These are phyloP conservation scores for Pholiota conissans DNA, from an alignment of 768 basidiomycete genomes.

Conservation along the genomic window DNA sequence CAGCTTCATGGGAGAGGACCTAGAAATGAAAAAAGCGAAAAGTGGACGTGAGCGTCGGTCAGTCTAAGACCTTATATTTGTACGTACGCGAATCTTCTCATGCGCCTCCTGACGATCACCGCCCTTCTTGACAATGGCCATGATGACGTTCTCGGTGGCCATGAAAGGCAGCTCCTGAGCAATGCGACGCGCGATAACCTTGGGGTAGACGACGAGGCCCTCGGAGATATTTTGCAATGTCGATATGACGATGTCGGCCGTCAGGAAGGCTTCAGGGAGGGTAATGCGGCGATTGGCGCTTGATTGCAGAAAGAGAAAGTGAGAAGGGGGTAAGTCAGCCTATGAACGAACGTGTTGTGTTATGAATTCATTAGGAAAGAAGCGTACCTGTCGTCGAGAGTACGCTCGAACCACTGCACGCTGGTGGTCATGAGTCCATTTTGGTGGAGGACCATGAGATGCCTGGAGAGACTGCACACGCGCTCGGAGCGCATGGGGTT, in stretches of 20 bases:
- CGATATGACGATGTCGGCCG: conserved; percentile 93
- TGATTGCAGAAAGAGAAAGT: neutral
- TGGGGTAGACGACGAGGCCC: conserved; percentile 98
- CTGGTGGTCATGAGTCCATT: conserved; percentile 94
- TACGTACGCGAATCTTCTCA: conserved; percentile 83
- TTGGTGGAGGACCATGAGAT: conserved; percentile 94
- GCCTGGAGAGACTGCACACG: conserved; percentile 93
- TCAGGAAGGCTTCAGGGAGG: conserved; percentile 95
- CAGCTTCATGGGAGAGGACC: conserved; percentile 95
- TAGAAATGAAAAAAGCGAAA: conserved; percentile 22
- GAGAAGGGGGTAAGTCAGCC: neutral
- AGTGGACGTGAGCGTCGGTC: neutral
- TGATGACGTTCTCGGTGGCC: conserved; percentile 99
- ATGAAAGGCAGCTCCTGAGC: conserved; percentile 97
- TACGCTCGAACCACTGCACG: conserved; percentile 98
- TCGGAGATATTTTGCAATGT: conserved; percentile 97
- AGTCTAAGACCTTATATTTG: neutral
- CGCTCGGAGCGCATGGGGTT: conserved; percentile 99
- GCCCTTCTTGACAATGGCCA: conserved; percentile 94
- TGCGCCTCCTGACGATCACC: conserved; percentile 97
- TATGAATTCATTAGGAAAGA: conserved; percentile 25
- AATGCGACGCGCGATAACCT: conserved; percentile 91
- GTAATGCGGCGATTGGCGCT: conserved; percentile 97
- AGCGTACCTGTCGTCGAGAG: conserved; percentile 86
- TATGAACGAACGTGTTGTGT: conserved; percentile 3